Evolutionary conservation across 1,139 yeast species (phyloP), one percentile per base, ranked within the genome.

Genomic region (Hyphopichia buzzinii): DNA sequence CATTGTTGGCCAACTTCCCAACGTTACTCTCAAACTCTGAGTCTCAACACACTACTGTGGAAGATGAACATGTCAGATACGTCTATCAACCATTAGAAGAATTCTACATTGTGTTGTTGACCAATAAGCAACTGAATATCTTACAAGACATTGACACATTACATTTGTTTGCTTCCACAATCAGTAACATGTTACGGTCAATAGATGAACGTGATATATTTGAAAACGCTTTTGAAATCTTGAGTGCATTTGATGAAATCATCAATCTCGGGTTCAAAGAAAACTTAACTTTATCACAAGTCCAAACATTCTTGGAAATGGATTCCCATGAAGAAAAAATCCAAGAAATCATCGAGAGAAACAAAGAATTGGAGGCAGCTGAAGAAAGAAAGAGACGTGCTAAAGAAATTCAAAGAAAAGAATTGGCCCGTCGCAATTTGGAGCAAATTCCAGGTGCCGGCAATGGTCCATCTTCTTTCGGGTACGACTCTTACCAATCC

Each of bases 251-350:
- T 56, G 98, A 94, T 60, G 98, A 94, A 64, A 86, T 92, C 40
- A 80, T 92, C 49, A 81, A 81, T 38, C 72, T 87, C 64, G 99
- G 98, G 12, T 89, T 84, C 67, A 81, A 88, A 51, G 99, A 94
- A 61, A 86, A 88, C 60, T 70, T 92, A 49, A 80, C 94, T 1
- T 60, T 85, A 48, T 64, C 81, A 39, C 98, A 92, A 67, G 88
- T 94, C 46, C 81, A 80, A 59, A 86, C 95, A 12, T 92, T 87
- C 65, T 72, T 94, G 64, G 94, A 89, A 58, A 92, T 94, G 98
- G 97, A 94, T 64, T 85, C 96, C 28, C 97, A 92, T 57, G 98
- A 94, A 64, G 99, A 94, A 65, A 90, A 88, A 71, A 90, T 94
- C 54, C 97, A 92, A 69, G 97, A 94, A 60, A 90, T 92, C 57